Evolutionary conservation across 2,329 filamentous ascomycete genomes (phyloP), one percentile per base, ranked within the genome.

Genomic region (Westerdykella sp.): DNA sequence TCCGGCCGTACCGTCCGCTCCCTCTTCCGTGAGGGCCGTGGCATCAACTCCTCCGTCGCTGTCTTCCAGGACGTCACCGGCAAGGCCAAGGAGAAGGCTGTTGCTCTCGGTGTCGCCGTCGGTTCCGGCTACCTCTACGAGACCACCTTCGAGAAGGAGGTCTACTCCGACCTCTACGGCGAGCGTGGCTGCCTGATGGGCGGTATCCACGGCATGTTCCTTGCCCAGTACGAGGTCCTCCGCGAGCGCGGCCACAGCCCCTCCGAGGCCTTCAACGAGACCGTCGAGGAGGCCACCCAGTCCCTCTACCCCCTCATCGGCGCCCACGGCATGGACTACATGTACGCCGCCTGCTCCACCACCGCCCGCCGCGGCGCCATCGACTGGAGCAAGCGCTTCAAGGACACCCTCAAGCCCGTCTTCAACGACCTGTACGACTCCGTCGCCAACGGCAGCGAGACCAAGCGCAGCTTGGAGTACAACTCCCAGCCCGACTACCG

Each of bases 141-240:
- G 85, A 98, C 93, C 69, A 98, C 93, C 70, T 98, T 98, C 69
- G 85, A 98, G 83, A 98, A 98, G 85, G 93, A 98, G 79, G 93
- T 98, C 69, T 95, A 95, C 86, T 96, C 89, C 52, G 93, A 97
- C 76, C 84, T 98, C 59, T 98, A 98, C 80, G 93, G 93, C 74
- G 93, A 98, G 85, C 90, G 93, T 77, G 93, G 93, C 70, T 98
- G 93, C 84, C 79, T 98, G 67, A 98, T 98, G 93, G 93, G 93
- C 63, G 93, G 93, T 74, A 98, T 98, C 75, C 93, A 98, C 82
- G 93, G 93, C 71, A 98, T 98, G 93, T 98, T 98, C 87, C 88
- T 98, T 60, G 93, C 93, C 51, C 93, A 98, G 79, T 98, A 98
- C 81, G 93, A 98, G 81, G 93, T 98, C 59, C 90, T 98, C 74